Conservation (phyloP, 2,329 filamentous ascomycete genomes). For the Nemania sp. region DNA sequence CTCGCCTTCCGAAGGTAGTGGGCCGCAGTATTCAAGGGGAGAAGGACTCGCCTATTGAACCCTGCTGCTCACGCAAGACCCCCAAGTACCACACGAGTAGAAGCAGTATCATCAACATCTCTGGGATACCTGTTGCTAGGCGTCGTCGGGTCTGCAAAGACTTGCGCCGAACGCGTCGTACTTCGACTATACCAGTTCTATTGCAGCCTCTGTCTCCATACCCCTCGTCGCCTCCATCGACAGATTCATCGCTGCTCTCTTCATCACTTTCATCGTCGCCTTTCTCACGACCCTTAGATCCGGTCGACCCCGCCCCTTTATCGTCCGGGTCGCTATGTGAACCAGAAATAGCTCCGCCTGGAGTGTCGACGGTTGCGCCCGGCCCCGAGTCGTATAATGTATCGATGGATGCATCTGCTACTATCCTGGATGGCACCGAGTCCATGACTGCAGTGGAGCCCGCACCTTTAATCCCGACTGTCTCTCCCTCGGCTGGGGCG, state of each 20-base stretch:
- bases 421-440: background rate
- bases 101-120: background rate
- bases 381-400: background rate
- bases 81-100: background rate
- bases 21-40: slow-evolving; percentile 13
- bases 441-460: background rate
- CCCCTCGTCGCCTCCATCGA: no score
- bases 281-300: background rate
- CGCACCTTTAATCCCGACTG: background rate
- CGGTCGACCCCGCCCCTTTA: background rate
- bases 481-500: background rate
- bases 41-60: background rate
- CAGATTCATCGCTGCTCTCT: no score
- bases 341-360: background rate
- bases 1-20: background rate
- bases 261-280: no score
- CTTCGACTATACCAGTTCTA: no score
- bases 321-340: background rate
- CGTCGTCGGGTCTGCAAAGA: no score
- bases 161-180: background rate
- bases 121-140: background rate
- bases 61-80: background rate
- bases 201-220: no score
- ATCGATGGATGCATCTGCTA: background rate
- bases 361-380: background rate